Evolutionary conservation across 345 rosid genomes (phyloP).

Genomic region (Hibiscus mutabilis): DNA sequence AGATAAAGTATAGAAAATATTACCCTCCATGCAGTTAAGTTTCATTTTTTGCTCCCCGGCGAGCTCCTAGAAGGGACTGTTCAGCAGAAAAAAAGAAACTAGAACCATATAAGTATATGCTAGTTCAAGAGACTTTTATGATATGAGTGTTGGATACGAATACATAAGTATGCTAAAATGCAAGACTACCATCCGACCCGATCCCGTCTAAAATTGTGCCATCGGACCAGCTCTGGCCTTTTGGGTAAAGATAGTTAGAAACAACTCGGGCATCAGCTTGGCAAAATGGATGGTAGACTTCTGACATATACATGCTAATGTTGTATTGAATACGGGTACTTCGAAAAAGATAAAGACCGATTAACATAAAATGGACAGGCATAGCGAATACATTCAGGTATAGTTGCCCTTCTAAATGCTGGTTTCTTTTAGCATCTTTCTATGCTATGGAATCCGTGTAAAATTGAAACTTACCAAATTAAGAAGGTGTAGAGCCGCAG

Average conservation of each 20-base stretch:
- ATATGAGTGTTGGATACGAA: background rate
- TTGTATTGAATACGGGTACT: background rate
- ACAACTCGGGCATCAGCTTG: too few relatives aligned
- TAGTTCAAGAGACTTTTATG: background rate
- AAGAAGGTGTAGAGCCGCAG: slow-evolving; percentile 81
- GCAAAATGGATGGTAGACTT: too few relatives aligned
- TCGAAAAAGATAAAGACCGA: background rate
- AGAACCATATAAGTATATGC: background rate
- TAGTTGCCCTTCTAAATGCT: background rate
- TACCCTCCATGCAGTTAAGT: background rate
- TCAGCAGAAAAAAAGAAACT: background rate
- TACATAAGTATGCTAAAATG: background rate
- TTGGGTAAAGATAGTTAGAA: too few relatives aligned
- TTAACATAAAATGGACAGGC: background rate
- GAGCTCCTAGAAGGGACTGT: slow-evolving; percentile 19
- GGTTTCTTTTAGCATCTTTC: background rate
- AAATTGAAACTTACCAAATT: slow-evolving; percentile 38
- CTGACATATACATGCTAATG: background rate
- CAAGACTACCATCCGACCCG: too few relatives aligned
- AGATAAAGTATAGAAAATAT: background rate
- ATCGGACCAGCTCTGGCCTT: too few relatives aligned
- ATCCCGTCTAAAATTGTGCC: too few relatives aligned
- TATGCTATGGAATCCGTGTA: background rate
- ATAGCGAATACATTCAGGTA: background rate
- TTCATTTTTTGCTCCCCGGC: background rate